Conservation (phyloP, 805 yeast genomes). For the Jamesozyma rosinii region DNA sequence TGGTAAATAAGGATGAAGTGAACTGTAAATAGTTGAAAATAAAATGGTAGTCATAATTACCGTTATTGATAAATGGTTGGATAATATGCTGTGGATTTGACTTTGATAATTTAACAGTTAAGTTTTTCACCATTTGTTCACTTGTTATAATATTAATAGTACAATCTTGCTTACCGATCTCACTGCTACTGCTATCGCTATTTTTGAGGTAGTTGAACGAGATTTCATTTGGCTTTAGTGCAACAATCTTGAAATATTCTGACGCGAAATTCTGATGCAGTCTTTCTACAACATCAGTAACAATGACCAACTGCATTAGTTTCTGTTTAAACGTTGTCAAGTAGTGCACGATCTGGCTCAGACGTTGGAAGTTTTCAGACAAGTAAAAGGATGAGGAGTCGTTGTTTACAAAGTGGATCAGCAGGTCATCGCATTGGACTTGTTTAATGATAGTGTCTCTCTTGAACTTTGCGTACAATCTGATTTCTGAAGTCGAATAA, state of each 20-base stretch:
- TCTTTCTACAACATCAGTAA: constrained; percentile 30
- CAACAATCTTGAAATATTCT: constrained; percentile 25
- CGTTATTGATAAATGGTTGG: constrained; percentile 25
- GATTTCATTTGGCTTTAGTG: constrained; percentile 28
- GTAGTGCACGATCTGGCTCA: constrained; percentile 22
- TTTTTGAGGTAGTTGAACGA: constrained; percentile 28
- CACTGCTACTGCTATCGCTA: not conserved
- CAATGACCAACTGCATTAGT: constrained; percentile 26
- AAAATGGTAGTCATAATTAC: constrained; percentile 26
- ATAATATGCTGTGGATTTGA: constrained; percentile 29
- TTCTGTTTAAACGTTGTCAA: constrained; percentile 25
- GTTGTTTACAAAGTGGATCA: constrained; percentile 22
- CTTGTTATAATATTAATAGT: constrained; percentile 24
- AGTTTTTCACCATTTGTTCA: constrained; percentile 23
- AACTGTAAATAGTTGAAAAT: constrained; percentile 30
- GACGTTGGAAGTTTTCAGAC: constrained; percentile 19
- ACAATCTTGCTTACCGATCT: constrained; percentile 24
- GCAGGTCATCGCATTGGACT: constrained; percentile 23
- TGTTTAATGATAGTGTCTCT: constrained; percentile 25
- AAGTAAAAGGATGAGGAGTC: constrained; percentile 25
- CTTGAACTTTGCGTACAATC: constrained; percentile 27
- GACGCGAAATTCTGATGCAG: constrained; percentile 28
- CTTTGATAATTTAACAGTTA: constrained; percentile 24
- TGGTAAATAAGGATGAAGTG: constrained; percentile 25
- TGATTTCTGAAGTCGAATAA: constrained; percentile 23